These are phyloP conservation scores for Astrothelium subdiscretum DNA, from an alignment of 495 filamentous ascomycete species.

Conservation along the genomic window DNA sequence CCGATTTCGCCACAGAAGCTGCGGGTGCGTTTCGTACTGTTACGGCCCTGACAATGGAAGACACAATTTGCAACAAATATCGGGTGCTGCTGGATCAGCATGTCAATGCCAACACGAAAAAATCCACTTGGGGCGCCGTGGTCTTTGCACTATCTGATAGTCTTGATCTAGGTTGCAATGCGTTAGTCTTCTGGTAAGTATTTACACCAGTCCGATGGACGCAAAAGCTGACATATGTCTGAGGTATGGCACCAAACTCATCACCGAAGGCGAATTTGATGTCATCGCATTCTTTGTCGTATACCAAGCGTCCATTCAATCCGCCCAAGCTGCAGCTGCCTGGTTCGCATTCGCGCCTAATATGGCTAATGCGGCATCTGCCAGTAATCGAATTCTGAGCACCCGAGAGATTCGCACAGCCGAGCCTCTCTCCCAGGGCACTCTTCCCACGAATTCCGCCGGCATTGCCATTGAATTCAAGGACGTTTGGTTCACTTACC, in stretches of 20 bases:
- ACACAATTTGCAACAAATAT: slow-evolving; percentile 18
- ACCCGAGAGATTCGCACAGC: slow-evolving; percentile 4
- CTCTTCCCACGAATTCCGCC: slow-evolving; percentile 14
- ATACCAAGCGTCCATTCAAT: slow-evolving; percentile 1
- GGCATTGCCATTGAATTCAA: slow-evolving; percentile 45
- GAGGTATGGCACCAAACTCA: slow-evolving; percentile 2
- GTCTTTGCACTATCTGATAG: slow-evolving; percentile 2
- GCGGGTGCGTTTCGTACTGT: slow-evolving; percentile 45
- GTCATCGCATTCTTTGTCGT: slow-evolving; percentile 3
- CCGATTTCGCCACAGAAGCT: slow-evolving; percentile 38
- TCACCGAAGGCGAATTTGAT: slow-evolving; percentile 1
- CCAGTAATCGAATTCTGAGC: slow-evolving; percentile 3
- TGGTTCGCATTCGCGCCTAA: slow-evolving; percentile 3
- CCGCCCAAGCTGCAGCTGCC: slow-evolving; percentile 3
- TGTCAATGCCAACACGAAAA: slow-evolving; percentile 3
- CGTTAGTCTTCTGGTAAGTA: slow-evolving; percentile 2
- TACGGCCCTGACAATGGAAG: slow-evolving; percentile 36
- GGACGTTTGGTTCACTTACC: slow-evolving; percentile 30
- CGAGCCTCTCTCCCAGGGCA: background rate
- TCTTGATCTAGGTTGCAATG: slow-evolving; percentile 2
- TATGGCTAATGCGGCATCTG: slow-evolving; percentile 2
- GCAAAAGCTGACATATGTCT: background rate
- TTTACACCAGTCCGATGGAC: background rate
- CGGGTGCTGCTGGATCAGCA: slow-evolving; percentile 2
- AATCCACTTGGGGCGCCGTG: background rate